Base-by-base conservation (phyloP, 257 asterid species). In the Lavandula angustifolia region DNA sequence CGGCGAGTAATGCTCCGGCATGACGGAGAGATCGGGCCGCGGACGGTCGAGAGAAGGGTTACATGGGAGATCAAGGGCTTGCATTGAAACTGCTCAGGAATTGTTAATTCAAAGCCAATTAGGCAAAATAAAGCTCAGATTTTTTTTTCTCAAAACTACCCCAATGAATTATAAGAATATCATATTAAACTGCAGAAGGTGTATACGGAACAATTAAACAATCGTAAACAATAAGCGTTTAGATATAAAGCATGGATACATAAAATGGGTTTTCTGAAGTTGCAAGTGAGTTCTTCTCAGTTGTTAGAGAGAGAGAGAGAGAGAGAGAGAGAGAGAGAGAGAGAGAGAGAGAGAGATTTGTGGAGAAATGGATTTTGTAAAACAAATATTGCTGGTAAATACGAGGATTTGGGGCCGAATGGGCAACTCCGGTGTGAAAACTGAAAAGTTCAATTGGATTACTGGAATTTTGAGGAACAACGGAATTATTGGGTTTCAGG, bases 1-100 rank as follows among this genome's bases (percentile, higher is more conserved):
- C 95, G 94, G 86, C 18, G 92, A 81, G 46, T 79, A 76, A 63
- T 76, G 63, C 66, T 55, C 85, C 29, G 82, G 60, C 82, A 76
- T 75, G 73, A 72, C 54, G 53, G 80, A 38, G 74, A 78, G 78
- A 78, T 81, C 83, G 76, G 77, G 71, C 13, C 67, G 73, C 35
- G 70, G 72, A 66, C 69, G 73, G 79, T 75, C 77, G 10, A 74
- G 29, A 37, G 78, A 46, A 64, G 78, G 68, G 77, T 75, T 81
- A 73, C 81, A 70, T 62, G 77, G 77, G 65, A 73, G 86, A 81
- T 81, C 86, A 57, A 69, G 76, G 76, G 78, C 79, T 78, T 81
- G 86, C 83, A 81, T 77, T 78, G 75, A 75, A 59, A 74, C 62
- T 69, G 44, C 35, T 68, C 75, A 41, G 14, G n/a, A 74, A 65